Conservation (phyloP, 2,329 filamentous ascomycete genomes). For the Plectosphaerella plurivora region DNA sequence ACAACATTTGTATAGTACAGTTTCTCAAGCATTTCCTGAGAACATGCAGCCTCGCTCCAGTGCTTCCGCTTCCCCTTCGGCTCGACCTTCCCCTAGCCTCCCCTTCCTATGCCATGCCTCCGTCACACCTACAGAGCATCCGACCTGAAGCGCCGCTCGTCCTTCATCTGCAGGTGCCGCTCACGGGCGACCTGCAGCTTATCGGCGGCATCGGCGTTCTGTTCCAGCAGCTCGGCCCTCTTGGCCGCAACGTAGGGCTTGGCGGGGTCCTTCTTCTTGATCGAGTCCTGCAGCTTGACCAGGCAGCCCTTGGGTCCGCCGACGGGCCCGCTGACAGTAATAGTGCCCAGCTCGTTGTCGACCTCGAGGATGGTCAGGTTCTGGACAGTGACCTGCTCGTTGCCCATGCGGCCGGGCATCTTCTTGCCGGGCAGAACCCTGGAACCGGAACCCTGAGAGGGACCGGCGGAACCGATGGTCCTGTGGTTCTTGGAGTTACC, state of each 20-base stretch:
- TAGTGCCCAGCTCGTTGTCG: conserved; percentile 79
- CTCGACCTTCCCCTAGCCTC: conserved; percentile 6
- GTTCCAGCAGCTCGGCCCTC: conserved; percentile 35
- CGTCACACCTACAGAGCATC: background rate
- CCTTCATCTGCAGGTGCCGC: conserved; percentile 51
- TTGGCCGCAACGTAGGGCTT: conserved; percentile 44
- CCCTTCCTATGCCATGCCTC: conserved; percentile 12
- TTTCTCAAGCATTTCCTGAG: background rate
- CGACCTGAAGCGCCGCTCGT: conserved; percentile 15
- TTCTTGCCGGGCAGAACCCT: conserved; percentile 94
- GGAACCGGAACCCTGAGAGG: conserved; percentile 86
- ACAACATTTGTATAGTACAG: conserved; percentile 33
- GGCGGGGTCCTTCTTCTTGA: conserved; percentile 69
- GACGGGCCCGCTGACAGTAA: conserved; percentile 82
- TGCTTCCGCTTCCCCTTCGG: background rate
- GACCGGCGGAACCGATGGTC: conserved; percentile 84
- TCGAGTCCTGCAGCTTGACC: conserved; percentile 82
- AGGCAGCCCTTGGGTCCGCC: conserved; percentile 83
- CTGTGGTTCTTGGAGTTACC: conserved; percentile 94
- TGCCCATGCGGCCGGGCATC: conserved; percentile 96
- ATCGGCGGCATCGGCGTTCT: conserved; percentile 40
- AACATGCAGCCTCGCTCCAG: conserved; percentile 14
- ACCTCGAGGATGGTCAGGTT: conserved; percentile 87
- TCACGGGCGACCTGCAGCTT: conserved; percentile 43
- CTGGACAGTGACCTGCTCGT: conserved; percentile 81